phyloP scores from a whole-genome alignment of 208 protist genomes.

The Novymonas esmeraldas region DNA sequence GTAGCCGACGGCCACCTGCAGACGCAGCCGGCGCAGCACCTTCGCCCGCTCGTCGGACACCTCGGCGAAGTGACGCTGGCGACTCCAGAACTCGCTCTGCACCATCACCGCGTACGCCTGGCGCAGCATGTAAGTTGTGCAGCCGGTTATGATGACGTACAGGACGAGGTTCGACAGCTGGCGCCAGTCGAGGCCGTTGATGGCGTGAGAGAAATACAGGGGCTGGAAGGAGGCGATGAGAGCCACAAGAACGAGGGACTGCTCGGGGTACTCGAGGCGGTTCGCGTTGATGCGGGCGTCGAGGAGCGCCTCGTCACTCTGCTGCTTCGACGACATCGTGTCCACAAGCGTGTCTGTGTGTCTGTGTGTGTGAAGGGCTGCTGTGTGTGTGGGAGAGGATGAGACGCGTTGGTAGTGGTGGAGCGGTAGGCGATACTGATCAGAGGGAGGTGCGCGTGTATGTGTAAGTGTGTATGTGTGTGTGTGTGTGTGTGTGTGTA shows the following conservation, averaged over 20 bases:
- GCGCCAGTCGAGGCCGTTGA: slow-evolving; percentile 79
- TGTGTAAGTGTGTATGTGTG: background rate
- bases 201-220: slow-evolving; percentile 84
- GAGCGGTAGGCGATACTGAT: background rate
- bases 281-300: slow-evolving; percentile 87
- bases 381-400: slow-evolving; percentile 5
- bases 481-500: background rate
- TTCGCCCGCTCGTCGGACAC: slow-evolving; percentile 61
- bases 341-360: no score
- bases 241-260: slow-evolving; percentile 62
- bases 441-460: background rate
- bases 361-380: background rate
- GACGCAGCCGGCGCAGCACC: slow-evolving; percentile 69
- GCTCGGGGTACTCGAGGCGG: slow-evolving; percentile 80
- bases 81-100: slow-evolving; percentile 86
- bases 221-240: slow-evolving; percentile 80
- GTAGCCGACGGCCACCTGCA: slow-evolving; percentile 84
- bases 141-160: slow-evolving; percentile 54
- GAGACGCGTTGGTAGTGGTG: background rate
- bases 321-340: slow-evolving; percentile 18
- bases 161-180: slow-evolving; percentile 55
- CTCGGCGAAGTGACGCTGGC: slow-evolving; percentile 88
- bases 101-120: slow-evolving; percentile 90
- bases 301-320: slow-evolving; percentile 71
- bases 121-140: slow-evolving; percentile 76